A percentile compares a stretch with the other conserved stretches of the same genome.
phyloP scores from a whole-genome alignment of 768 basidiomycete species.

The Macrolepiota dolichaula region DNA sequence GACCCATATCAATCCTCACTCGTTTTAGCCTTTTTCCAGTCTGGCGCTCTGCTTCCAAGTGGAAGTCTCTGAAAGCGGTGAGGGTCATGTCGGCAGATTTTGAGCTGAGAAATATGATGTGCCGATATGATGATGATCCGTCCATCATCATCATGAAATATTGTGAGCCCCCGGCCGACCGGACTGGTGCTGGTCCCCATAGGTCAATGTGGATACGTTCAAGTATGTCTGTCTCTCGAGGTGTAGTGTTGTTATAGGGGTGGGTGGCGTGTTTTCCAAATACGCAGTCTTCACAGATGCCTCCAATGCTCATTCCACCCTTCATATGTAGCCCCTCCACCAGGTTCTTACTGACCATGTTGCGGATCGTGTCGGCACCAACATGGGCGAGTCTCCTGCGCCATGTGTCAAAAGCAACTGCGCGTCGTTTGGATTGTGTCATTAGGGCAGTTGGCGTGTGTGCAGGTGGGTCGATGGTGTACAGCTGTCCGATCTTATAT shows the following conservation, averaged over 20 bases:
- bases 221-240: constrained; percentile 17
- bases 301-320: too few relatives aligned
- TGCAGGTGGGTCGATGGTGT: too few relatives aligned
- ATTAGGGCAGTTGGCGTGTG: not conserved
- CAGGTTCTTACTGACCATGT: constrained; percentile 11
- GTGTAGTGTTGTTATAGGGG: constrained; percentile 19
- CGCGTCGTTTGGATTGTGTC: constrained; percentile 15
- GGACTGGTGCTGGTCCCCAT: constrained; percentile 18
- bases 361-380: constrained; percentile 4
- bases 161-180: constrained; percentile 12
- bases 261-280: constrained; percentile 18
- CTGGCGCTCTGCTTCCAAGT: constrained; percentile 15
- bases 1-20: not conserved
- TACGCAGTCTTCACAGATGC: too few relatives aligned
- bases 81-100: constrained; percentile 19
- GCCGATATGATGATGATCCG: constrained; percentile 14
- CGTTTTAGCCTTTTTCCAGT: constrained; percentile 13
- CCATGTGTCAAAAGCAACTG: constrained; percentile 20
- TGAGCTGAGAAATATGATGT: constrained; percentile 17
- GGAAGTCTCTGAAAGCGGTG: constrained; percentile 12
- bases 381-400: constrained; percentile 25
- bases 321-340: constrained; percentile 25
- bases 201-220: too few relatives aligned
- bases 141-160: constrained; percentile 25
- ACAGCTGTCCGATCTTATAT: not conserved